phyloP scores from a whole-genome alignment of 768 basidiomycete genomes.

The Leucocoprinus leucothites region DNA sequence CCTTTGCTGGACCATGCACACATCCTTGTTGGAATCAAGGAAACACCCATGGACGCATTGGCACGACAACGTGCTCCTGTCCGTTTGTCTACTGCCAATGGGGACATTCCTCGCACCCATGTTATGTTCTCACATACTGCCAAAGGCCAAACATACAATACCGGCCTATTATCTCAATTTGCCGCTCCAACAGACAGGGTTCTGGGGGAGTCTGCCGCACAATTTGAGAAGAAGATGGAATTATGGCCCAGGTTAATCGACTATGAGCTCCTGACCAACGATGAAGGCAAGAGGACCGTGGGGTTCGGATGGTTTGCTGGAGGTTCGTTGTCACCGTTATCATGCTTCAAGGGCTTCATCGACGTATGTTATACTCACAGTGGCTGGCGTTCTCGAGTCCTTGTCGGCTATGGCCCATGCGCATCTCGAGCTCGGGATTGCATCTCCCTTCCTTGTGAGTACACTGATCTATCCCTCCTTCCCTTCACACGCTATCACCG shows the following conservation, averaged over 20 bases:
- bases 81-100: conserved; percentile 13
- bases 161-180: conserved; percentile 69
- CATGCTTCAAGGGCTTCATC: neutral
- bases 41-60: conserved; percentile 67
- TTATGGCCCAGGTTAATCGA: conserved; percentile 62
- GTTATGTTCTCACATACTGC: conserved; percentile 92
- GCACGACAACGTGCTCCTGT: conserved; percentile 37
- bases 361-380: conserved; percentile 35
- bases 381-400: conserved; percentile 83
- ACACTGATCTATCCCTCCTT: neutral
- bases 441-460: conserved; percentile 80
- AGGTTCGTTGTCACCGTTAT: conserved; percentile 40
- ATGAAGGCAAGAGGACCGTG: conserved; percentile 68
- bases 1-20: conserved; percentile 59
- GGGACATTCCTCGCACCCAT: conserved; percentile 52
- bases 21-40: conserved; percentile 87
- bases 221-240: conserved; percentile 15
- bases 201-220: conserved; percentile 4
- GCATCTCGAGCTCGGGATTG: conserved; percentile 73
- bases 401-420: conserved; percentile 75
- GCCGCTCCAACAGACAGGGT: conserved; percentile 25
- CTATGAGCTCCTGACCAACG: conserved; percentile 75
- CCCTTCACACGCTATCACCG: neutral
- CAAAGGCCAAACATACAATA: conserved; percentile 87
- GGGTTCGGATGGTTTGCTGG: conserved; percentile 95